A percentile compares a stretch with the other conserved stretches of the same genome.
These are phyloP conservation scores for Hibiscus mutabilis DNA, from an alignment of 345 rosid genomes.

Conservation along the genomic window DNA sequence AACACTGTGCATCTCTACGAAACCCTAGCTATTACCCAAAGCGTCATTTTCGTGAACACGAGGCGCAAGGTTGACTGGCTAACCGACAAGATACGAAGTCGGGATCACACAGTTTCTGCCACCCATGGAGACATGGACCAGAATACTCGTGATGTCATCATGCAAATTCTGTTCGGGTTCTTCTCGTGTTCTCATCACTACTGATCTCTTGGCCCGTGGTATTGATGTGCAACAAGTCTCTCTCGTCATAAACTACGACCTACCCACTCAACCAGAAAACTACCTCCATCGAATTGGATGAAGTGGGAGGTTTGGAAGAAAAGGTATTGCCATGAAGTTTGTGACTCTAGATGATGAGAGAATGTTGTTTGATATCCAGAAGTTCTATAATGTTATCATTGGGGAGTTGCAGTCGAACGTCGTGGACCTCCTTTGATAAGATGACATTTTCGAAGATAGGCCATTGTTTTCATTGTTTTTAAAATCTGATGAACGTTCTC, in stretches of 20 bases:
- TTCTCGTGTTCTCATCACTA: constrained; percentile 78
- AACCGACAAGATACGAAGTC: constrained; percentile 69
- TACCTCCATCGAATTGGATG: constrained; percentile 83
- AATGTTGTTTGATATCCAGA: constrained; percentile 66
- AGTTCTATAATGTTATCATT: constrained; percentile 51
- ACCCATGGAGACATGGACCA: constrained; percentile 96
- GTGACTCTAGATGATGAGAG: constrained; percentile 59
- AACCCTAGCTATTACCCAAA: constrained; percentile 80
- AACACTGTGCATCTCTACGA: constrained; percentile 72
- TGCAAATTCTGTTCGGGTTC: constrained; percentile 84
- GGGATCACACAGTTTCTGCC: constrained; percentile 88
- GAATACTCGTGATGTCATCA: constrained; percentile 78
- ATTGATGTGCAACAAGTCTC: constrained; percentile 94
- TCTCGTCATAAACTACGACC: constrained; percentile 71
- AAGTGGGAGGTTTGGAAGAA: constrained; percentile 81
- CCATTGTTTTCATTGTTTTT: constrained; percentile 23
- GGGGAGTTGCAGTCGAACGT: constrained; percentile 55
- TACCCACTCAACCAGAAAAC: constrained; percentile 85
- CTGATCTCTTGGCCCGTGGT: constrained; percentile 79
- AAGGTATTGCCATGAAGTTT: constrained; percentile 79
- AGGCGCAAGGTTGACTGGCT: constrained; percentile 93
- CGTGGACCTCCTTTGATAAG: constrained; percentile 52
- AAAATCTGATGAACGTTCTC: constrained; percentile 18
- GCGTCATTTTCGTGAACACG: constrained; percentile 85
- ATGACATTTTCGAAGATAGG: constrained; percentile 23